A percentile compares a stretch with the other conserved stretches of the same genome.
These are phyloP conservation scores for Hypoxylon sp. DNA, from an alignment of 2,329 filamentous ascomycete genomes.

Conservation along the genomic window DNA sequence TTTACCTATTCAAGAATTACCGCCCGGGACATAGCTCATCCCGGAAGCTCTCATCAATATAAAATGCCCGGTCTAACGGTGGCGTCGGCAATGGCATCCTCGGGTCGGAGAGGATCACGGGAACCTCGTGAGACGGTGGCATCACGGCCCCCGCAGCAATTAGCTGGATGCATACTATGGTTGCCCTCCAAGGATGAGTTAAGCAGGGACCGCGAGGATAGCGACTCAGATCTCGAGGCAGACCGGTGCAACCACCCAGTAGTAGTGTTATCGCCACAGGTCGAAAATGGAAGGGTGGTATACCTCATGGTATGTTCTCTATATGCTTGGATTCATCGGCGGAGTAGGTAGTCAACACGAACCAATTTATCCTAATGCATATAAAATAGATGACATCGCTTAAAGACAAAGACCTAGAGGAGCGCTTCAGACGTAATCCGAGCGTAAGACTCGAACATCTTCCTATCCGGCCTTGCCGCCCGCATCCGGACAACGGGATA, in stretches of 20 bases:
- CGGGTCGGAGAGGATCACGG: constrained; percentile 20
- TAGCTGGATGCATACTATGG: constrained; percentile 46
- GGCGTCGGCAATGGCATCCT: constrained; percentile 26
- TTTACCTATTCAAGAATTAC: constrained; percentile 10
- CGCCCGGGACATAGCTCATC: constrained; percentile 2
- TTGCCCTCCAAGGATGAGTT: constrained; percentile 35
- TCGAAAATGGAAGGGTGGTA: constrained; percentile 41
- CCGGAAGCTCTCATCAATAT: constrained; percentile 1
- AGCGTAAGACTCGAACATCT: constrained; percentile 38
- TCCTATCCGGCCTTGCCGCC: constrained; percentile 41
- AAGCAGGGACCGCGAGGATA: constrained; percentile 7
- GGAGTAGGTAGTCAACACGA: neutral
- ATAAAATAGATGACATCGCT: constrained; percentile 47
- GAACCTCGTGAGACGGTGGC: constrained; percentile 20
- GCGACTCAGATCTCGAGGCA: constrained; percentile 31
- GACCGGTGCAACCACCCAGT: constrained; percentile 48
- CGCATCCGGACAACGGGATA: constrained; percentile 48
- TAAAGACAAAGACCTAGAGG: constrained; percentile 32
- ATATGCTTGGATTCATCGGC: neutral
- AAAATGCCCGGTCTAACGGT: constrained; percentile 40
- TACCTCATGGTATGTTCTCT: constrained; percentile 44
- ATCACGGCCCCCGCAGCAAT: constrained; percentile 17
- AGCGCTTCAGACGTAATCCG: constrained; percentile 23
- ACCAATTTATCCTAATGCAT: constrained; percentile 6
- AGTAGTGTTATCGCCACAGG: constrained; percentile 46